These are phyloP conservation scores for Colletotrichum gloeosporioides DNA, from an alignment of 2,329 filamentous ascomycete genomes.

Conservation along the genomic window DNA sequence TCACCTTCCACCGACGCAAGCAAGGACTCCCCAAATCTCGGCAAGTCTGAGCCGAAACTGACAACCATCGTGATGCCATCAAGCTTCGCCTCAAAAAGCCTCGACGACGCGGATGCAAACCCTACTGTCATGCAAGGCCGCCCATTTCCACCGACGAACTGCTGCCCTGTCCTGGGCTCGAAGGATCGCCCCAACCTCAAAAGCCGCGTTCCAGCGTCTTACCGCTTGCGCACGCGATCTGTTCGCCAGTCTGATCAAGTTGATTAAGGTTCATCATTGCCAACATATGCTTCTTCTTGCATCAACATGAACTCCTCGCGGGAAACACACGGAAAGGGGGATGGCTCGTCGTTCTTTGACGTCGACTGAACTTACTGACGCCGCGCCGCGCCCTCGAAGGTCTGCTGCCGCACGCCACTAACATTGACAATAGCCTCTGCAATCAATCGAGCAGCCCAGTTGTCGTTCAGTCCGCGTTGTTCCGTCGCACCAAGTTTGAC, in stretches of 20 bases:
- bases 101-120: neutral
- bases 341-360: neutral
- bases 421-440: neutral
- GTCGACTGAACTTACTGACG: neutral
- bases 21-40: neutral
- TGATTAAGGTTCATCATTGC: neutral
- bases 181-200: neutral
- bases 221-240: neutral
- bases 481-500: neutral
- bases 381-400: neutral
- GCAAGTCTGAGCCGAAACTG: neutral
- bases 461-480: neutral
- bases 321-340: neutral
- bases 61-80: neutral
- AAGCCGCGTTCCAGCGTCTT: neutral
- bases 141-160: neutral
- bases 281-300: neutral
- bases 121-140: neutral
- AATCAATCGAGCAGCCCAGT: neutral
- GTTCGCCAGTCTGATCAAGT: neutral
- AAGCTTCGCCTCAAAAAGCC: neutral
- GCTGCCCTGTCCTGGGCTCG: neutral
- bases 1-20: neutral
- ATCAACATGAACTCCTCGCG: constrained; percentile 3
- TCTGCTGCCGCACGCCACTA: neutral